Conservation (phyloP, 805 yeast species). For the Suhomyces kilbournensis region DNA sequence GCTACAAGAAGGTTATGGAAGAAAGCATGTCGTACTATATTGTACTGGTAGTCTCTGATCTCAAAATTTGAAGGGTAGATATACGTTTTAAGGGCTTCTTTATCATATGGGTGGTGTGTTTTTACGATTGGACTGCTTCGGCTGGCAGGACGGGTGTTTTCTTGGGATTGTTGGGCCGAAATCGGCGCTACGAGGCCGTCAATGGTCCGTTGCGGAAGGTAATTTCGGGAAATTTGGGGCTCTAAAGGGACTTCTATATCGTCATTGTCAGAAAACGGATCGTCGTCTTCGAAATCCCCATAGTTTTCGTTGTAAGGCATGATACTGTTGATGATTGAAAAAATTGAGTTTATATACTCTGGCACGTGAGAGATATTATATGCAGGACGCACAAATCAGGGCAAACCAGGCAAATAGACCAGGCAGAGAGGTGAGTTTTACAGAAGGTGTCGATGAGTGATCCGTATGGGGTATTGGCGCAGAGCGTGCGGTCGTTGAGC, state of each 20-base stretch:
- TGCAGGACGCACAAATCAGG: neutral
- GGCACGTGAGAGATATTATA: neutral
- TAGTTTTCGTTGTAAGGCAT: neutral
- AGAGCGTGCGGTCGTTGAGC: conserved; percentile 19
- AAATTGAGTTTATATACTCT: neutral
- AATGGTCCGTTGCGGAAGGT: conserved; percentile 1
- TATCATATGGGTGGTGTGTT: conserved; percentile 9
- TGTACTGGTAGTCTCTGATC: conserved; percentile 83
- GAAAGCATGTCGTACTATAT: conserved; percentile 71
- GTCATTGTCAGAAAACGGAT: conserved; percentile 10
- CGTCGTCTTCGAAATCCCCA: conserved; percentile 2
- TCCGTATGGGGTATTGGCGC: conserved; percentile 24
- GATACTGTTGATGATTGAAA: no score
- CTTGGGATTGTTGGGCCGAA: neutral
- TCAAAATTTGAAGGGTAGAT: conserved; percentile 85
- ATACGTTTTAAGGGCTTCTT: conserved; percentile 34
- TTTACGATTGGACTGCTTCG: neutral
- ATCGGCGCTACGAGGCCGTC: neutral
- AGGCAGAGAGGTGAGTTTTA: no score
- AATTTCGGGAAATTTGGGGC: neutral
- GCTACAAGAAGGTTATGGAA: conserved; percentile 79
- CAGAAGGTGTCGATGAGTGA: conserved; percentile 10
- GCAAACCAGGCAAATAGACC: no score
- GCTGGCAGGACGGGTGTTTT: neutral
- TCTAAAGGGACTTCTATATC: neutral